Evolutionary conservation across 306 rosid species (phyloP), one percentile per base, ranked within the genome.

Genomic region (Sesbania bispinosa): DNA sequence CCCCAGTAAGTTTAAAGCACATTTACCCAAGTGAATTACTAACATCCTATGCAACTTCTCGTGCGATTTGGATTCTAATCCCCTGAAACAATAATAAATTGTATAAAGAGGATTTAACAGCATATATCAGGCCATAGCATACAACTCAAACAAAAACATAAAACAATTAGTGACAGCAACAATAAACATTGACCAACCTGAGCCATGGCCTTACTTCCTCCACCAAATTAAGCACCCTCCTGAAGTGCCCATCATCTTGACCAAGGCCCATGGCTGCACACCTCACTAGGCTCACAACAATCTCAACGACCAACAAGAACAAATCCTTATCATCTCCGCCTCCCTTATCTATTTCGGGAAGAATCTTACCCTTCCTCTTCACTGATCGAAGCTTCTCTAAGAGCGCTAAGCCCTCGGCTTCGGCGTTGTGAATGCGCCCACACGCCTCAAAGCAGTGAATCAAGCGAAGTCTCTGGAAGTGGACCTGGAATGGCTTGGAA

Each of bases 171-270:
- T 24, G 10, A 15, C 14, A 66, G n/a, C n/a, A n/a, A n/a, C 61
- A 14, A 74, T n/a, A 10, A 50, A 9, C 42, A 45, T 18, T 7
- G 68, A 71, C 52, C 38, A 19, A 87, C 98, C 92, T 75, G 69
- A 87, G 77, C 97, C 94, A 93, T 20, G 94, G 88, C 20, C 61
- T 42, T 19, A 71, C 86, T 89, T 90, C 98, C 71, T 88, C 94
- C 29, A 83, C 82, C 90, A 93, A 80, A 48, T 62, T 66, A 52
- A 88, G 87, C 53, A 87, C 86, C 70, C 75, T 73, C 71, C 71
- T 64, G 65, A 76, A 87, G 29, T 69, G 82, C 7, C 3, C 81
- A 18, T 69, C 78, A 2, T 84, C 90, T 50, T 83, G 82, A 18
- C 81, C 80, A 16, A 53, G 64, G 30, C 84, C n/a, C 82, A 47